Evolutionary conservation across 1,139 yeast genomes (phyloP), one percentile per base, ranked within the genome.

Genomic region (Petasospora fabianii): DNA sequence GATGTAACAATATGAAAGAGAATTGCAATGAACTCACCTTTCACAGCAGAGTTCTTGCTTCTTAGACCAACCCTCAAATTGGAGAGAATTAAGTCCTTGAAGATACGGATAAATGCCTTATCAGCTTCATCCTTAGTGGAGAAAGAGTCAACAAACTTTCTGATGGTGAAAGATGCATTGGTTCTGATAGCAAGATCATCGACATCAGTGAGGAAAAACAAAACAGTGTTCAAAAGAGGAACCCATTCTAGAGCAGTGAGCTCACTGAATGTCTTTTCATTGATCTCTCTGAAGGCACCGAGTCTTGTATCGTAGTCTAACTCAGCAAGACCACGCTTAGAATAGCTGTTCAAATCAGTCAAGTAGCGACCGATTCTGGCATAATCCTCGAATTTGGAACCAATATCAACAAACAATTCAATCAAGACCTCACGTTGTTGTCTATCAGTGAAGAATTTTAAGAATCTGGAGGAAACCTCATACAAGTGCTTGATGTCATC

Each of bases 131-230:
- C 61, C 37, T 66, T 64, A 3, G 50, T 53, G 4, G 77, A 66
- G 27, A 68, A 64, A 27, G 75, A 69, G 51, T 86, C 96, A 36
- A 86, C 65, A 56, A 80, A 87, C 35, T 84, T 69, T 42, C 71
- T 72, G 46, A 92, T 60, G 2, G 81, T 64, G 51, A 74, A 81
- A 1, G 86, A 66, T 2, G 96, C 87, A 55, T 84, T 87, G 1
- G 86, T 75, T 60, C 97, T 73, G 39, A 92, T 66, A 0, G 96
- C 83, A 43, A 84, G 68, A 58, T 92, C 99, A 17, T 77, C 81
- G 27, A 79, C 81, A 54, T 87, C 95, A 44, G 80, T 80, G 43
- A 92, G 74, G 58, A 76, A 85, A 55, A 66, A 88, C 31, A 92
- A 68, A 44, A 79, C 71, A 44, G 80, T 75, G 57, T 82, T 74